Evolutionary conservation across 139 green algal species (phyloP), one percentile per base, ranked within the genome.

Genomic region (Edaphochlamys debaryana): DNA sequence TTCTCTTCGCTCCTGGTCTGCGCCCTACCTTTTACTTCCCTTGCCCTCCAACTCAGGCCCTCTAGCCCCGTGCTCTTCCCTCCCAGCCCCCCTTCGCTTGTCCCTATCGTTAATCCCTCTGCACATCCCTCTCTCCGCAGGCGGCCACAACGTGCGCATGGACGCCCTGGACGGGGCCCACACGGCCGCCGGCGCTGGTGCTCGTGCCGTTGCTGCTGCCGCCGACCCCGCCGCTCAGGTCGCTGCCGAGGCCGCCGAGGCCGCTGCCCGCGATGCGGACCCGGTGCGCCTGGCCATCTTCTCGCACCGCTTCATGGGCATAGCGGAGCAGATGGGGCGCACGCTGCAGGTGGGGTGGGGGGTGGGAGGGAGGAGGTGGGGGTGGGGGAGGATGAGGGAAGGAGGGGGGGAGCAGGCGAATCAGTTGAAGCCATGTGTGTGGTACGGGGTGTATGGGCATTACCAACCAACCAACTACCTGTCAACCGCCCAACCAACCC

Each of bases 241-340:
- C 20, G 50, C 20, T 19, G 50, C 50, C 2, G 70, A 32, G 25
- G 67, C 69, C 71, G 52, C 9, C 23, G 67, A 29, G 45, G 34
- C 34, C 78, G 68, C n/a, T n/a, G n/a, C n/a, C n/a, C n/a, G n/a
- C n/a, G 76, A 80, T 1, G 92, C 88, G 48, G 97, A 99, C 87
- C 95, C 98, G 27, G 95, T 99, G 32, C 93, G 95, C 79, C 93
- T 99, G 41, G 94, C 96, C 52, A 97, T 99, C 78, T 99, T 99
- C 89, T 94, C 84, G 42, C 97, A 99, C 89, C 93, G 95, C 73
- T 99, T 99, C 91, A 99, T 99, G 97, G 94, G 95, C 77, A 99
- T 99, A 25, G 97, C 97, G 41, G 97, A 99, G 92, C 97, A 99
- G 90, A 99, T 99, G 97, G 97, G 97, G 1, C 94, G 95, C 45